A percentile compares a stretch with the other conserved stretches of the same genome.
These are phyloP conservation scores for Penicillium brevicompactum DNA, from an alignment of 2,329 filamentous ascomycete genomes.

Conservation along the genomic window DNA sequence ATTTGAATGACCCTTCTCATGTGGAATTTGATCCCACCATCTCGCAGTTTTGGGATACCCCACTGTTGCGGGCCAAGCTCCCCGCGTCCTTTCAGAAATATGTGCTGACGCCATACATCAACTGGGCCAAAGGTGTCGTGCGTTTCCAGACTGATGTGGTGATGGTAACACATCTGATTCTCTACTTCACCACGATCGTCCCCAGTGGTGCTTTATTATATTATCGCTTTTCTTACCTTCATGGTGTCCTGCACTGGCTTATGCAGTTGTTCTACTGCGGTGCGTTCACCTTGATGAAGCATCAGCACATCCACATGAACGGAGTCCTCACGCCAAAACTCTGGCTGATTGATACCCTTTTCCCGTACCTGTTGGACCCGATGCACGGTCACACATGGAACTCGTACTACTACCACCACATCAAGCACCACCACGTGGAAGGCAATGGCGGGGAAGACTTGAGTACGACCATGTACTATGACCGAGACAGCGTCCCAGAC, in stretches of 20 bases:
- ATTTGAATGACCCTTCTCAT: constrained; percentile 52
- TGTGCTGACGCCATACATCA: constrained; percentile 62
- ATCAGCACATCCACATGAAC: constrained; percentile 79
- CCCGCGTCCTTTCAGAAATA: constrained; percentile 48
- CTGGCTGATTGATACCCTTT: constrained; percentile 61
- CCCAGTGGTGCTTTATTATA: constrained; percentile 69
- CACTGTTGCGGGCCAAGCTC: constrained; percentile 42
- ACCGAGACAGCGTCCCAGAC: constrained; percentile 67
- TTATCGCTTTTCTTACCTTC: constrained; percentile 66
- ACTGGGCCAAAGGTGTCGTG: constrained; percentile 58
- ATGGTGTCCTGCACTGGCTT: constrained; percentile 65
- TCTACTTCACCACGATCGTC: constrained; percentile 70
- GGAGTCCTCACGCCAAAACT: constrained; percentile 64
- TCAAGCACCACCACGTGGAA: constrained; percentile 84
- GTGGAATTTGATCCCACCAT: constrained; percentile 58
- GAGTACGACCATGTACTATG: constrained; percentile 74
- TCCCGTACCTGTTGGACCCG: constrained; percentile 74
- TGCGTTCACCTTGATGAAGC: constrained; percentile 78
- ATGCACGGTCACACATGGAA: constrained; percentile 85
- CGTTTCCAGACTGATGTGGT: constrained; percentile 72
- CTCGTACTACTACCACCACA: constrained; percentile 81
- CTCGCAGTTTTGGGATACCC: constrained; percentile 55
- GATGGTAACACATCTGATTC: constrained; percentile 73
- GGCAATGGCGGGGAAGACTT: constrained; percentile 77
- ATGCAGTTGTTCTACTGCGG: constrained; percentile 72